These are phyloP conservation scores for Lachancea nothofagi DNA, from an alignment of 805 yeast genomes.

Conservation along the genomic window DNA sequence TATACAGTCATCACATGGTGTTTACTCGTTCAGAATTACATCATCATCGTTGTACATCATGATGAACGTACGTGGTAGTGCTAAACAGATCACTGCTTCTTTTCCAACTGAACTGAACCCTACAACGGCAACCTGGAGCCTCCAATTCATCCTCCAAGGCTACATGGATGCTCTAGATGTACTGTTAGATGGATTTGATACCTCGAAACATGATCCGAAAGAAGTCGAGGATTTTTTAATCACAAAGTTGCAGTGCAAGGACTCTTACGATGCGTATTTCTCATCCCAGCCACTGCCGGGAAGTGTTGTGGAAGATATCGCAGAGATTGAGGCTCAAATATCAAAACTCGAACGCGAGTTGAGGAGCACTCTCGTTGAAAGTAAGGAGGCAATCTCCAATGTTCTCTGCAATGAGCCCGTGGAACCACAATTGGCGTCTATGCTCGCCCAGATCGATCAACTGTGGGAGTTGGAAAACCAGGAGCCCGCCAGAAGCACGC, in stretches of 20 bases:
- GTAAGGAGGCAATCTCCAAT: slow-evolving; percentile 38
- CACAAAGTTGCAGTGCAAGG: slow-evolving; percentile 37
- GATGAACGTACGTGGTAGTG: too few species aligned
- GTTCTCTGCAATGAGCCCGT: slow-evolving; percentile 34
- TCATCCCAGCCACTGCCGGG: slow-evolving; percentile 36
- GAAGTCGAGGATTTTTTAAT: slow-evolving; percentile 1
- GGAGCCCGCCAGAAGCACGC: slow-evolving; percentile 9
- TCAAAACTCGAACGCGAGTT: slow-evolving; percentile 43
- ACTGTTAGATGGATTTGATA: slow-evolving; percentile 3
- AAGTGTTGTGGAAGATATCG: slow-evolving; percentile 56
- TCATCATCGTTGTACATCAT: too few species aligned
- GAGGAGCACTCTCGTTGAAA: slow-evolving; percentile 34
- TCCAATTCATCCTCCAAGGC: slow-evolving; percentile 89
- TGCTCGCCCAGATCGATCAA: slow-evolving; percentile 22
- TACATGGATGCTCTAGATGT: slow-evolving; percentile 2
- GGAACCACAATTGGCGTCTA: slow-evolving; percentile 13
- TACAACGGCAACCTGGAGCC: too few species aligned
- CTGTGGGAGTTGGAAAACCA: slow-evolving; percentile 30
- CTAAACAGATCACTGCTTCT: too few species aligned
- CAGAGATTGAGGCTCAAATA: slow-evolving; percentile 60
- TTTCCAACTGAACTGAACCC: too few species aligned
- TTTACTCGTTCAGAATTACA: too few species aligned
- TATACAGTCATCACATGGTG: too few species aligned
- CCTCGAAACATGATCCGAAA: not conserved
- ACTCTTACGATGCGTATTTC: slow-evolving; percentile 39